Percentiles rank a stretch among this genome's conserved stretches.
phyloP scores from a whole-genome alignment of 2,329 filamentous ascomycete genomes.

The Fusarium fujikuroi region DNA sequence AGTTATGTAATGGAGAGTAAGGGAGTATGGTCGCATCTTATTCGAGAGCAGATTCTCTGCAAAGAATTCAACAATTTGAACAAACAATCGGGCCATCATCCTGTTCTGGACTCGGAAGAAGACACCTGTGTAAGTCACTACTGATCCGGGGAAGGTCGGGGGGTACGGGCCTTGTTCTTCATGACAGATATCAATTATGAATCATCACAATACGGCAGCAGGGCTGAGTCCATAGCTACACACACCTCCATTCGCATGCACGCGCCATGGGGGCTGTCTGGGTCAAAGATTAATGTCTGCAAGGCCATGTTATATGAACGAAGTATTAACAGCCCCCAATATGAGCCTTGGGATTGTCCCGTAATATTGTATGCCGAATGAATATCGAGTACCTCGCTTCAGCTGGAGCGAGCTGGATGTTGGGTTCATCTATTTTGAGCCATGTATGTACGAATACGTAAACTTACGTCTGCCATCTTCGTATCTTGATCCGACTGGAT shows the following conservation, averaged over 20 bases:
- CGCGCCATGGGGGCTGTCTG: neutral
- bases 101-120: neutral
- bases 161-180: neutral
- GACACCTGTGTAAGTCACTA: neutral
- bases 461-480: neutral
- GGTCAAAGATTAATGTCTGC: neutral
- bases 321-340: slow-evolving; percentile 5
- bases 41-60: no score
- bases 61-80: neutral
- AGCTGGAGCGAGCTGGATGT: neutral
- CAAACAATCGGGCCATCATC: neutral
- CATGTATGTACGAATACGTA: neutral
- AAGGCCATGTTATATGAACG: neutral
- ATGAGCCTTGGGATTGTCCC: neutral
- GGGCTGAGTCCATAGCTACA: neutral
- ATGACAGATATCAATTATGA: neutral
- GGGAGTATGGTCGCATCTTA: neutral
- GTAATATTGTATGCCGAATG: neutral
- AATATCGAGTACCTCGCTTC: neutral
- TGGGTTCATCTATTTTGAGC: neutral
- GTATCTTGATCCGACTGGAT: neutral
- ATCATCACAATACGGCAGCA: neutral
- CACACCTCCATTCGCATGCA: neutral
- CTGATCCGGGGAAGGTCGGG: neutral
- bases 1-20: no score